These are phyloP conservation scores for Gnetum montanum DNA, from an alignment of 75 land plant species.

Conservation along the genomic window DNA sequence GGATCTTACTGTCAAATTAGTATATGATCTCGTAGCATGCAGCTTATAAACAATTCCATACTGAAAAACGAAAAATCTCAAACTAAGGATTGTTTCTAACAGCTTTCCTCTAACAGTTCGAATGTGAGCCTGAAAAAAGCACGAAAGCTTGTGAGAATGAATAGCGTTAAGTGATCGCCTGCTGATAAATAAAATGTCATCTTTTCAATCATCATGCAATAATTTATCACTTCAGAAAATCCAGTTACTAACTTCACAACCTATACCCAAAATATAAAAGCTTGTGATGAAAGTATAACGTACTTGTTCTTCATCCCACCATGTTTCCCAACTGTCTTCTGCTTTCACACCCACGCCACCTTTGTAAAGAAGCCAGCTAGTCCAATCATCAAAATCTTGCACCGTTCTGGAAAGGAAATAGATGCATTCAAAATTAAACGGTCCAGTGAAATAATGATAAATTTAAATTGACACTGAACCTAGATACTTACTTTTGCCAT, in stretches of 20 bases:
- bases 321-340: conserved; percentile 95
- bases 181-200: no score
- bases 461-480: neutral
- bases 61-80: conserved; percentile 89
- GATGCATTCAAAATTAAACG: neutral
- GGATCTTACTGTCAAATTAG: conserved; percentile 26
- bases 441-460: neutral
- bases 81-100: conserved; percentile 66
- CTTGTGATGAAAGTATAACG: no score
- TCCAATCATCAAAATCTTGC: conserved; percentile 98
- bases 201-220: neutral
- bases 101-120: conserved; percentile 51
- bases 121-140: conserved; percentile 60
- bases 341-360: conserved; percentile 93
- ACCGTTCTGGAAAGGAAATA: conserved; percentile 67
- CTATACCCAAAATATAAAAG: no score
- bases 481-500: conserved; percentile 88
- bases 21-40: conserved; percentile 26
- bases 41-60: conserved; percentile 89
- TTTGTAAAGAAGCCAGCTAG: conserved; percentile 88
- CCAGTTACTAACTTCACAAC: no score
- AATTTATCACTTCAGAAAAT: neutral
- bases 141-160: no score
- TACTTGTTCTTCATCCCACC: conserved; percentile 99
- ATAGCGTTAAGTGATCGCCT: no score